phyloP scores from a whole-genome alignment of 1,284 basidiomycete genomes.

The Spongispora temasekensis region DNA sequence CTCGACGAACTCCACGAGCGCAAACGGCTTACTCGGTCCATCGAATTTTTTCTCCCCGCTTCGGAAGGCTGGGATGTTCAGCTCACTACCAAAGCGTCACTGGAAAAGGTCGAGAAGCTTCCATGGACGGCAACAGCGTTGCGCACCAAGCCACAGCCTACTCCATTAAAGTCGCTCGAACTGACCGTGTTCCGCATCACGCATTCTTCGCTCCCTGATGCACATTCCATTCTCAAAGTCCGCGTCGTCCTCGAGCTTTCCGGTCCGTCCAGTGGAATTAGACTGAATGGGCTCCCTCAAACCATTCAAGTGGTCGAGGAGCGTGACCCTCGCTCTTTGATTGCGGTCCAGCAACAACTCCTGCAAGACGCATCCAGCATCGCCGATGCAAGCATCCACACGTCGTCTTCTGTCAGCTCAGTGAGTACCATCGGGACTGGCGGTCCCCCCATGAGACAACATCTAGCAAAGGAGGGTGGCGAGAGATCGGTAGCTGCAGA shows the following conservation, averaged over 20 bases:
- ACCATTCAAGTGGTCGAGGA: conserved; percentile 65
- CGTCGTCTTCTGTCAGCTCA: conserved; percentile 52
- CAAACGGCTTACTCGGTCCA: conserved; percentile 65
- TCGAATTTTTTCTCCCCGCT: conserved; percentile 81
- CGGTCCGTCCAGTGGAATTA: conserved; percentile 69
- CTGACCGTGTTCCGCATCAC: conserved; percentile 69
- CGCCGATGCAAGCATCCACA: conserved; percentile 65
- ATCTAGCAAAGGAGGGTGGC: conserved; percentile 35
- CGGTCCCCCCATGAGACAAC: conserved; percentile 38
- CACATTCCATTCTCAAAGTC: conserved; percentile 79
- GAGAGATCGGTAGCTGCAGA: conserved; percentile 67
- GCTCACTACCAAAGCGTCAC: conserved; percentile 67
- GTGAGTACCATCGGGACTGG: conserved; percentile 36
- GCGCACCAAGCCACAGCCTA: conserved; percentile 44
- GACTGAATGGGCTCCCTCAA: conserved; percentile 84
- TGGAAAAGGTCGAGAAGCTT: conserved; percentile 69
- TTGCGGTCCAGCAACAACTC: conserved; percentile 53
- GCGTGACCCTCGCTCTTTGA: conserved; percentile 59
- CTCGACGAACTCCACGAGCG: conserved; percentile 65
- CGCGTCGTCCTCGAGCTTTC: conserved; percentile 80
- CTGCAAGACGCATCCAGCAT: conserved; percentile 71
- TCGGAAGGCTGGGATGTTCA: conserved; percentile 92
- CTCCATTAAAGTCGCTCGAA: conserved; percentile 46
- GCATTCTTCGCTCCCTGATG: conserved; percentile 71
- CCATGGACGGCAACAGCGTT: conserved; percentile 76